These are phyloP conservation scores for Sarocladiaceae sp. DNA, from an alignment of 2,329 filamentous ascomycete species.

Conservation along the genomic window DNA sequence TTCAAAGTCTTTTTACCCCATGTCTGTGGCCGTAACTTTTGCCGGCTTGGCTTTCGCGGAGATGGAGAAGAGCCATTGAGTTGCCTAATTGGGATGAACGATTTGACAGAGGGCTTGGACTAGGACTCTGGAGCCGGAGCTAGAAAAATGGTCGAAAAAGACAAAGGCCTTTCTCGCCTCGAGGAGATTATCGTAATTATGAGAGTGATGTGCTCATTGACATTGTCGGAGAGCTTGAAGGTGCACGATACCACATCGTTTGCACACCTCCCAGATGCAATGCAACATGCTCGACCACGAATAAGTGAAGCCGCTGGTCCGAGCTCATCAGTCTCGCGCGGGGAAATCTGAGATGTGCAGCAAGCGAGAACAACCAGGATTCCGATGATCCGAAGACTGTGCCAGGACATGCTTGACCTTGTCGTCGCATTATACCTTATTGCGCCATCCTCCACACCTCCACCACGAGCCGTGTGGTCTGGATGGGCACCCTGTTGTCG, in stretches of 20 bases:
- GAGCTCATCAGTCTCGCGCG: neutral
- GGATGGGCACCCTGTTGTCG: too few relatives aligned
- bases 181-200: neutral
- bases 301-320: neutral
- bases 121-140: neutral
- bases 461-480: too few relatives aligned
- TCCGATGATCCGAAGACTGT: neutral
- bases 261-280: neutral
- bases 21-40: neutral
- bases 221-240: neutral
- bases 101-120: neutral
- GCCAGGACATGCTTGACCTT: neutral
- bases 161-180: too few relatives aligned
- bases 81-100: slow-evolving; percentile 5
- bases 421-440: neutral
- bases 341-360: neutral
- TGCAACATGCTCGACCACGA: neutral
- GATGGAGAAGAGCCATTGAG: slow-evolving; percentile 5
- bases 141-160: neutral
- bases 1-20: neutral
- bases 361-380: neutral
- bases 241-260: neutral
- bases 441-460: neutral
- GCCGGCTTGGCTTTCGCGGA: slow-evolving; percentile 8
- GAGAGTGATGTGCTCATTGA: neutral